Evolutionary conservation across 1,284 basidiomycete genomes (phyloP).

Genomic region (Ustilago sp.): DNA sequence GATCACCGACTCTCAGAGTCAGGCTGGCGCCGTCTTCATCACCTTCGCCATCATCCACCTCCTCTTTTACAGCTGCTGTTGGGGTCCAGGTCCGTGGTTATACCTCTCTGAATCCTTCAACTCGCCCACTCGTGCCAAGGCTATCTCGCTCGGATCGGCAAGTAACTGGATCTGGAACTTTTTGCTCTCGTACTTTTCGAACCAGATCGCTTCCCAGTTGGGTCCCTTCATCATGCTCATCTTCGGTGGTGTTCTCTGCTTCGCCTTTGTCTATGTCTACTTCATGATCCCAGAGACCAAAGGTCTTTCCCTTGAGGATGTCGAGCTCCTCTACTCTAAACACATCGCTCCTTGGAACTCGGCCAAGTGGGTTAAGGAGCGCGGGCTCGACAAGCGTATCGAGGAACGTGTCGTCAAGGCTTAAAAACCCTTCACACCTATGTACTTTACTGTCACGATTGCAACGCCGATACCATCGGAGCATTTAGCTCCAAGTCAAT

Average conservation of each 20-base stretch:
- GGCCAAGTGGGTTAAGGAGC: slow-evolving; percentile 38
- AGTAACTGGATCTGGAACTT: slow-evolving; percentile 79
- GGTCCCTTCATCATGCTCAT: slow-evolving; percentile 77
- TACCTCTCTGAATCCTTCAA: slow-evolving; percentile 74
- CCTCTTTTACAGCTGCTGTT: slow-evolving; percentile 79
- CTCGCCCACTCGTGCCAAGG: slow-evolving; percentile 80
- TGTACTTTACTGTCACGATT: slow-evolving; percentile 8
- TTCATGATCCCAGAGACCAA: slow-evolving; percentile 82
- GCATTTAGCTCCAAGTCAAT: background rate
- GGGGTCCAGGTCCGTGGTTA: slow-evolving; percentile 79
- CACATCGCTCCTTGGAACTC: slow-evolving; percentile 44
- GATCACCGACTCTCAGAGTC: slow-evolving; percentile 62
- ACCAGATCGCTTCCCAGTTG: slow-evolving; percentile 75
- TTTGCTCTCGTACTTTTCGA: slow-evolving; percentile 78
- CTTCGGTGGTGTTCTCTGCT: slow-evolving; percentile 77
- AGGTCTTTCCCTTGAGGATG: slow-evolving; percentile 80
- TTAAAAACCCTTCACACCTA: background rate
- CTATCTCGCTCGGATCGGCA: slow-evolving; percentile 79
- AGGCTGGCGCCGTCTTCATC: slow-evolving; percentile 76
- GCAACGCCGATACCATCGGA: slow-evolving; percentile 9
- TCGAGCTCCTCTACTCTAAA: slow-evolving; percentile 69
- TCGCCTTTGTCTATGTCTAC: slow-evolving; percentile 70
- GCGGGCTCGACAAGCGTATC: slow-evolving; percentile 26
- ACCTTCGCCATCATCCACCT: slow-evolving; percentile 82
- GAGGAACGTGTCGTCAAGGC: slow-evolving; percentile 32